Evolutionary conservation across 1,284 basidiomycete species (phyloP), one percentile per base, ranked within the genome.

Genomic region (Pascua sp.): DNA sequence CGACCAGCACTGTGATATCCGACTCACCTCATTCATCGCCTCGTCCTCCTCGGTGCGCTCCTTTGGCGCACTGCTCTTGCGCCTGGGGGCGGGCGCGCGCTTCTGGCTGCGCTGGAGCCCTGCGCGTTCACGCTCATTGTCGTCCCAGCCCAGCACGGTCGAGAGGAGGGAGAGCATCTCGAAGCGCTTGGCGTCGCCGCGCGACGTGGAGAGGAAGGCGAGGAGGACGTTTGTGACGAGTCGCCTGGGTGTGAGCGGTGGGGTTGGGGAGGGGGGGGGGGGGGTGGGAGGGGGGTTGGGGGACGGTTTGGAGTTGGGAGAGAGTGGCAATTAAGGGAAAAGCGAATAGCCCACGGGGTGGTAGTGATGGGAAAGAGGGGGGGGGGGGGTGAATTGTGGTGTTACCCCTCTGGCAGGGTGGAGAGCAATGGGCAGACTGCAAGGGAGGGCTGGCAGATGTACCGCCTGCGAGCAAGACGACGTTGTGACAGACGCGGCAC

Each of bases 151-250:
- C 12, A 99, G 82, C 49, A 99, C 88, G 5, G 90, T 90, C 2
- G 90, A 83, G 7, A 99, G 83, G 0, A 99, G 81, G 1, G 84
- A 82, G 11, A 99, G 83, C 87, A 98, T 98, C 78, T 99, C 96
- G 75, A 95, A 99, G 8, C 95, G 85, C 75, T 98, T 98, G 18
- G 87, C 80, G 75, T 99, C 95, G 18, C 86, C 88, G 10, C 96
- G 85, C 10, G 93, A 90, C 0, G 92, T 94, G 9, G 84, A 85
- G 51, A 99, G 81, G 80, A 98, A 99, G 1, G 87, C 86, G n/a
- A 98, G 81, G 11, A 99, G 79, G 46, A 98, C 86, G 70, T 99
- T 99, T 24, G 90, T 96, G 38, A 99, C 91, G 2, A 99, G 84
- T 12, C 92, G 86, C 57, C 90, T 79, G 67, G 42, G 24, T 13